Base-by-base conservation (phyloP, 2,329 filamentous ascomycete genomes). In the Aspergillus niger region DNA sequence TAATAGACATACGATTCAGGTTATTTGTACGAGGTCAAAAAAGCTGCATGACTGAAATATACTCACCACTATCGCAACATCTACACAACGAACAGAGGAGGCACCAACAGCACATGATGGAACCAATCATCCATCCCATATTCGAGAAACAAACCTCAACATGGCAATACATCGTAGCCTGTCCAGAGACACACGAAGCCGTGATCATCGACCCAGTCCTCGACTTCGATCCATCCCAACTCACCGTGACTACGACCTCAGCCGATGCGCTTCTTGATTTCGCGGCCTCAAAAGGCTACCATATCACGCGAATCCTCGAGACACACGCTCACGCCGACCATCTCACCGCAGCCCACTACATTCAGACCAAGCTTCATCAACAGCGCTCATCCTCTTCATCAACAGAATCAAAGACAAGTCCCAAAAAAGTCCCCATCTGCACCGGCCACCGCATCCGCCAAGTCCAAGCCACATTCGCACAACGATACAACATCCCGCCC, bases 191-290 rank as follows among this genome's bases (percentile, higher is more conserved):
- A 0, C 69, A 66, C 1, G 68, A 67, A 0, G 83, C 85, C 1
- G 82, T 80, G 58, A 84, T 89, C 55, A 87, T 89, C 65, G 87
- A 89, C 65, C 77, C 86, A 0, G 87, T 89, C 0, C 69, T 89
- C 2, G 81, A 89, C 69, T 88, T 81, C 61, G 80, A 86, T 49
- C 77, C 79, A 1, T 64, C 70, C 10, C 78, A 72, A 1, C 72
- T 76, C 41, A 68, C 57, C 2, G 78, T 89, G 60, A 77, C 72
- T 5, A 88, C 86, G 0, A 50, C 66, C 0, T 75, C 82, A 0
- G 87, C 87, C 2, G 85, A 89, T 60, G 48, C 61, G 0, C 63
- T 89, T 0, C 74, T 89, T 0, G 63, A 74, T 0, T 24, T 83
- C 0, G 69, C 85, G 6, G 64, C 68, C 3, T 66, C 80, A 1